Conservation (phyloP, 1,284 basidiomycete species). For the Cryptococcus sp. region DNA sequence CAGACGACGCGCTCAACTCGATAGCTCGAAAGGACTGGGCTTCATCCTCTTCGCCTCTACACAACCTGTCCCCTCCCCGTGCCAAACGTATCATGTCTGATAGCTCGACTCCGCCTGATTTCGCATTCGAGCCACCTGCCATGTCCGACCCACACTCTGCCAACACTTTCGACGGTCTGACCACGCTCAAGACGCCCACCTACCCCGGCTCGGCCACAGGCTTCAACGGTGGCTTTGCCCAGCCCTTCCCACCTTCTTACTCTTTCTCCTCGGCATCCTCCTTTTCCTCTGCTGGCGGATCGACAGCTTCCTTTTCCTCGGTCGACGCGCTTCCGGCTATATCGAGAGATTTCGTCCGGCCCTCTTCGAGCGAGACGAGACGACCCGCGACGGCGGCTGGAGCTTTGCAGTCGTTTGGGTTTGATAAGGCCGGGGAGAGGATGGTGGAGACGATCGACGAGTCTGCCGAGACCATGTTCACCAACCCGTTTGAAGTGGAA, state of each 20-base stretch:
- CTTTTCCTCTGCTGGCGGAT: conserved; percentile 28
- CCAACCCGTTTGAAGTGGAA: conserved; percentile 18
- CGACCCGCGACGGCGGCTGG: conserved; percentile 42
- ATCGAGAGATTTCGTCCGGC: conserved; percentile 40
- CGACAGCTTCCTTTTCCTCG: conserved; percentile 28
- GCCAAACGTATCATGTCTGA: background rate
- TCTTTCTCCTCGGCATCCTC: conserved; percentile 22
- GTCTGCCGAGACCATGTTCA: conserved; percentile 14
- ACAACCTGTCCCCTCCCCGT: too few species aligned
- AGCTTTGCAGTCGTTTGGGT: conserved; percentile 22
- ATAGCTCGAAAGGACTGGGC: background rate
- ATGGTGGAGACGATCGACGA: conserved; percentile 17
- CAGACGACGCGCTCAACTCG: background rate
- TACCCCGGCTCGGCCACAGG: background rate
- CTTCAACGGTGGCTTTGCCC: background rate
- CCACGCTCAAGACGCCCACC: conserved; percentile 5
- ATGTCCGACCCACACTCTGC: background rate
- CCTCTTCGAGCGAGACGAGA: conserved; percentile 30
- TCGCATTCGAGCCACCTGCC: conserved; percentile 7
- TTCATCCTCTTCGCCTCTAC: background rate
- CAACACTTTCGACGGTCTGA: background rate
- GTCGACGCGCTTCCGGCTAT: conserved; percentile 40
- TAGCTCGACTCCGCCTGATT: conserved; percentile 3
- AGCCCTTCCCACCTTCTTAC: background rate
- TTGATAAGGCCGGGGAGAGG: conserved; percentile 8